A percentile compares a stretch with the other conserved stretches of the same genome.
Evolutionary conservation across 805 yeast species (phyloP).

Genomic region (Hanseniaspora nectarophila): DNA sequence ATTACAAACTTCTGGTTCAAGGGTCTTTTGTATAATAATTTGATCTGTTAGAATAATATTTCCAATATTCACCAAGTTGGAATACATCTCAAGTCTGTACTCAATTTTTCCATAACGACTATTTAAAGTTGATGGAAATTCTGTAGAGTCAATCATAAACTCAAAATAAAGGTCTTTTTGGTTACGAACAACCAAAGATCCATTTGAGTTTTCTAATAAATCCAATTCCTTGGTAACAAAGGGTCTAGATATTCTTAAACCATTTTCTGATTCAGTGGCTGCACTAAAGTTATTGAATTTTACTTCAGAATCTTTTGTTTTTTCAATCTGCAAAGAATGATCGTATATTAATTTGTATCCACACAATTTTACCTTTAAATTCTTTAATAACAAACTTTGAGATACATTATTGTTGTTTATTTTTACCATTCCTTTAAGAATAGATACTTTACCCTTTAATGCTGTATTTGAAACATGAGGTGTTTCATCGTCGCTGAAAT

Average conservation of each 20-base stretch:
- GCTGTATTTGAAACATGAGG: background rate
- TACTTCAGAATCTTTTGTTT: background rate
- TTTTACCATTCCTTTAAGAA: background rate
- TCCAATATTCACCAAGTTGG: constrained; percentile 7
- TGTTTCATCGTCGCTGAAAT: background rate
- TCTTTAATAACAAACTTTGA: background rate
- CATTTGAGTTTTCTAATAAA: background rate
- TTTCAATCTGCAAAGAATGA: constrained; percentile 1
- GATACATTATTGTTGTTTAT: background rate
- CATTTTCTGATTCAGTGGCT: background rate
- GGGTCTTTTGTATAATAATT: constrained; percentile 2
- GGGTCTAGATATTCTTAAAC: constrained; percentile 7
- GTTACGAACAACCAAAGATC: background rate
- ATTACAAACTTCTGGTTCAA: constrained; percentile 11
- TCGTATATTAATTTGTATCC: constrained; percentile 9
- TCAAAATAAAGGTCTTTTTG: constrained; percentile 11
- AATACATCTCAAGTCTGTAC: constrained; percentile 17
- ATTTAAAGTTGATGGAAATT: constrained; percentile 16
- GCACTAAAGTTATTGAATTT: background rate
- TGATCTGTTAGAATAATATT: constrained; percentile 9
- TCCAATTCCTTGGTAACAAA: constrained; percentile 7
- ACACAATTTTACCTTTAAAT: constrained; percentile 9
- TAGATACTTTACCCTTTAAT: background rate
- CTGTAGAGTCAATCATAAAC: constrained; percentile 15
- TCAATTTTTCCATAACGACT: constrained; percentile 17